Conservation (phyloP, 2,329 filamentous ascomycete species). For the Cephalotrichum gorgonifer region DNA sequence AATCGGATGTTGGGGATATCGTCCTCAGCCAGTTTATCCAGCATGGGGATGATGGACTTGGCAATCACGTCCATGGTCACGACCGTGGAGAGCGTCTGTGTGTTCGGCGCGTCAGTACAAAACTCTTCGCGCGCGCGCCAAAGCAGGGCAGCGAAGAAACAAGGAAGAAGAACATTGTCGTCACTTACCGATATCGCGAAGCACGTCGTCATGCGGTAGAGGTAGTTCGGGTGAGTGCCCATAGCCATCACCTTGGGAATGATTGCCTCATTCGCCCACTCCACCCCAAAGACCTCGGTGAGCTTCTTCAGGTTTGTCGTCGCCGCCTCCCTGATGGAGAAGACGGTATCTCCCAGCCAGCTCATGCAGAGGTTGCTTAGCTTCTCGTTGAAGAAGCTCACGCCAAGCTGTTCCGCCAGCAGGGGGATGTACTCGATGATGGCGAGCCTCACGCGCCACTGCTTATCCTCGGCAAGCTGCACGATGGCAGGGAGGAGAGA, state of each 20-base stretch:
- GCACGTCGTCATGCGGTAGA: conserved; percentile 99
- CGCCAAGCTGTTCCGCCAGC: conserved; percentile 87
- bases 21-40: conserved; percentile 86
- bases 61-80: conserved; percentile 90
- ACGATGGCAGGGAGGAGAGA: conserved; percentile 95
- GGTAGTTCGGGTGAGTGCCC: conserved; percentile 96
- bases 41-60: conserved; percentile 87
- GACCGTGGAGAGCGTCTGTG: conserved; percentile 81
- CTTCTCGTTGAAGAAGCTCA: conserved; percentile 98
- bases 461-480: conserved; percentile 95
- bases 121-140: no score
- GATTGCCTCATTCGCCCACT: conserved; percentile 94
- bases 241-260: conserved; percentile 98
- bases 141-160: conserved; percentile 8
- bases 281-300: conserved; percentile 95
- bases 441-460: conserved; percentile 94
- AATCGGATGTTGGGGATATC: conserved; percentile 99
- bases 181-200: conserved; percentile 88
- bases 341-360: conserved; percentile 96
- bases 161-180: background rate
- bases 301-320: conserved; percentile 97
- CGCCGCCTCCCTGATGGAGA: conserved; percentile 94
- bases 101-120: conserved; percentile 16
- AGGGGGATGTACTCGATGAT: conserved; percentile 99
- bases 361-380: conserved; percentile 93